Base-by-base conservation (phyloP, 106 monocot species). In the Dactylorhiza incarnata region DNA sequence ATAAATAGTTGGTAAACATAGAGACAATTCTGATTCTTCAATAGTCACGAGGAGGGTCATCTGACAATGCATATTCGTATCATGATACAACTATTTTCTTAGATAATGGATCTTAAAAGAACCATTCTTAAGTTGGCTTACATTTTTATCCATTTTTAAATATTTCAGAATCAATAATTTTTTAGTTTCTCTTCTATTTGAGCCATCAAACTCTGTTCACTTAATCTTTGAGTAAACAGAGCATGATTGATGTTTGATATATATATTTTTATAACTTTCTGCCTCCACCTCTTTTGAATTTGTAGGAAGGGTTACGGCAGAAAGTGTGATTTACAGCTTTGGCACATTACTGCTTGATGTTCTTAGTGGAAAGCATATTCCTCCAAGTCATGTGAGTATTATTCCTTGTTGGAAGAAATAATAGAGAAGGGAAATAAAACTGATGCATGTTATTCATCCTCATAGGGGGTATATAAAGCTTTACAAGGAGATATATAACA, bases 271-370 rank as follows among this genome's bases (percentile, higher is more conserved):
- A 17, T 69, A 6, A 15, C 43, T 45, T 69, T n/a, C 10, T 69
- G 45, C 69, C 5, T 17, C 45, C 15, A 49, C 22, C 4, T 49
- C 22, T 48, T 11, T 47, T 71, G 20, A 46, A 49, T 75, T 66
- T 77, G 75, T 63, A 90, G 90, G 90, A 61, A 84, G 90, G 71
- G 84, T 90, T 47, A 90, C 86, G 72, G 78, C 84, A 20, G 90
- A 90, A 78, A 90, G 86, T 82, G 90, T 90, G 20, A 79, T 90
- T 75, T 90, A 84, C 75, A 90, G 90, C 84, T 90, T 90, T 78
- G 86, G 90, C 47, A 90, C 90, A 69, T 45, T 90, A 49, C 70
- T 90, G 48, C 75, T 90, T 46, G 90, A 90, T 59, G 82, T 90
- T 75, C 82, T 80, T 16, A 80, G 80, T 69, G 80, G 80, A 46